These are phyloP conservation scores for Intubia oerlemansii DNA, from an alignment of 2,329 filamentous ascomycete species.

Conservation along the genomic window DNA sequence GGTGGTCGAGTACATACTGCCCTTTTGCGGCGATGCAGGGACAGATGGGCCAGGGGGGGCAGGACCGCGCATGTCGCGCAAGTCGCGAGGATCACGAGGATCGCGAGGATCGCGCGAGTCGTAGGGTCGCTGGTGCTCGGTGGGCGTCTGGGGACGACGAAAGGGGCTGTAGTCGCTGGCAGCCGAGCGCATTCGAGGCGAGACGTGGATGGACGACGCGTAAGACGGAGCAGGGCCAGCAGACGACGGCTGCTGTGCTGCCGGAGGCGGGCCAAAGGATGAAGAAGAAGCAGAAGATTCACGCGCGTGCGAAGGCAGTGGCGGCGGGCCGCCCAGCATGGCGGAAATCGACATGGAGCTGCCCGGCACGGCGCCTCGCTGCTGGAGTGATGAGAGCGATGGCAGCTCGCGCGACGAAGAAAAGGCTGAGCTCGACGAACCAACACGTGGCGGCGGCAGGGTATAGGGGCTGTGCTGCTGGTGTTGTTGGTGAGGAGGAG, in stretches of 20 bases:
- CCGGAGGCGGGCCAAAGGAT: slow-evolving; percentile 13
- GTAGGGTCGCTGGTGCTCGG: slow-evolving; percentile 38
- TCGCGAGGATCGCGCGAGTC: slow-evolving; percentile 9
- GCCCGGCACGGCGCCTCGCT: slow-evolving; percentile 23
- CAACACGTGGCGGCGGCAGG: slow-evolving; percentile 23
- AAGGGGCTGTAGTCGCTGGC: slow-evolving; percentile 39
- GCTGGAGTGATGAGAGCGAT: slow-evolving; percentile 26
- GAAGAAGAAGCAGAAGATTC: slow-evolving; percentile 15
- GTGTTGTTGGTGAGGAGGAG: slow-evolving; percentile 4
- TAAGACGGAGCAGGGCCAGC: slow-evolving; percentile 21
- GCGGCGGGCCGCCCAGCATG: slow-evolving; percentile 34
- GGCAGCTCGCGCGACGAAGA: slow-evolving; percentile 29
- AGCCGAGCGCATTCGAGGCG: slow-evolving; percentile 31
- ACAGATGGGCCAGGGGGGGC: slow-evolving; percentile 24
- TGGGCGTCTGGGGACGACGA: slow-evolving; percentile 44
- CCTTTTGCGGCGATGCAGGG: slow-evolving; percentile 11
- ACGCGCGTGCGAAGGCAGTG: slow-evolving; percentile 14
- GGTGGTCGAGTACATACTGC: slow-evolving; percentile 22
- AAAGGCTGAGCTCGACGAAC: slow-evolving; percentile 21
- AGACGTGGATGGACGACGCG: slow-evolving; percentile 28
- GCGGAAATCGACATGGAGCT: slow-evolving; percentile 41
- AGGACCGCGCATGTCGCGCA: slow-evolving; percentile 14
- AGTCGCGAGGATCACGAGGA: slow-evolving; percentile 7
- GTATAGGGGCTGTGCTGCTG: slow-evolving; percentile 17
- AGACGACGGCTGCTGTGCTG: neutral